phyloP scores from a whole-genome alignment of 2,329 filamentous ascomycete genomes.

The Hypoxylon sp. region DNA sequence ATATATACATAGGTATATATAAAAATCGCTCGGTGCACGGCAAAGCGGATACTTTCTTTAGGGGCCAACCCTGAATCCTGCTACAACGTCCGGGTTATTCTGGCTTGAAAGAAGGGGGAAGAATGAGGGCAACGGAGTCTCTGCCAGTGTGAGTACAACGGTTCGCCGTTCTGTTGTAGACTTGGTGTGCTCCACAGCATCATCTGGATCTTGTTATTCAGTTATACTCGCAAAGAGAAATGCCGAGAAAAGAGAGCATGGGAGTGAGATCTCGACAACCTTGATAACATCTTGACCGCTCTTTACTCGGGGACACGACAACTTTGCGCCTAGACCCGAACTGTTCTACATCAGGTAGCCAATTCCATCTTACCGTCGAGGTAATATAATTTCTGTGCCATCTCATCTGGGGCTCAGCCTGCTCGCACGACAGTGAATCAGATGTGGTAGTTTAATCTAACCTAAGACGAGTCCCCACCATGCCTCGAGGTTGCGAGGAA shows the following conservation, averaged over 20 bases:
- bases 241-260: not conserved
- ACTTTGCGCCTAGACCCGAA: not conserved
- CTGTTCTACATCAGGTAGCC: constrained; percentile 7
- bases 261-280: constrained; percentile 2
- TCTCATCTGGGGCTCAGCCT: constrained; percentile 6
- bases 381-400: constrained; percentile 4
- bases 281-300: constrained; percentile 19
- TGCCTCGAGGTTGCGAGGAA: constrained; percentile 11
- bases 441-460: constrained; percentile 18
- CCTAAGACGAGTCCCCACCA: constrained; percentile 19
- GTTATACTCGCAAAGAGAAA: not conserved
- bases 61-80: constrained; percentile 30
- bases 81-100: constrained; percentile 18
- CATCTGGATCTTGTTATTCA: not conserved
- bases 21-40: constrained; percentile 6
- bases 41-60: constrained; percentile 9
- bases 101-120: not conserved
- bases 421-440: constrained; percentile 19
- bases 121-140: not conserved
- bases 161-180: not conserved
- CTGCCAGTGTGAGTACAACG: not conserved
- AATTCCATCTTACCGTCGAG: constrained; percentile 1
- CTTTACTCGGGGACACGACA: constrained; percentile 16
- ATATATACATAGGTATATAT: too few relatives aligned
- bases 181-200: constrained; percentile 6